Evolutionary conservation across 805 yeast species (phyloP), one percentile per base, ranked within the genome.

Genomic region (Yamadazyma kitorensis): DNA sequence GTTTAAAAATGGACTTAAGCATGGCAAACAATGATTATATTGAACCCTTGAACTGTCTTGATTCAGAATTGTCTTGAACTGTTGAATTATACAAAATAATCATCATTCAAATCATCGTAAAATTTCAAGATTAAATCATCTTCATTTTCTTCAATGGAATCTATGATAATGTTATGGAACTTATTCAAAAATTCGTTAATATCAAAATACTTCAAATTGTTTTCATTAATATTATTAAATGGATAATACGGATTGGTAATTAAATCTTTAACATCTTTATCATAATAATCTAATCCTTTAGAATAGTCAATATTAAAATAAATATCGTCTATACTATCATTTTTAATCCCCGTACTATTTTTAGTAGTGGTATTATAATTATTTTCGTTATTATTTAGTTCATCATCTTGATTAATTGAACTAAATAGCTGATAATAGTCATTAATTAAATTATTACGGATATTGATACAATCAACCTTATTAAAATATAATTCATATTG

Each of bases 61-160:
- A n/a, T n/a, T n/a, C n/a, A n/a, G n/a, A n/a, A n/a, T n/a, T n/a
- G n/a, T n/a, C n/a, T n/a, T n/a, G n/a, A n/a, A n/a, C n/a, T n/a
- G n/a, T n/a, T n/a, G 13, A 13, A 16, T 21, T 27, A 14, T 8
- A 18, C 17, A 18, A 29, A 39, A 11, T 30, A 32, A 16, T 15
- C 24, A 21, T 32, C 33, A 27, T 29, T 34, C 18, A 39, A 30
- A 30, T 39, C 43, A 29, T 39, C 36, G 17, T 39, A 29, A 17
- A 36, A 39, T 14, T 27, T 24, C 11, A 24, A n/a, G 10, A 13
- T 21, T 24, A 23, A 13, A 17, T 33, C 17, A 5, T 23, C 36
- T 8, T 27, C 35, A 8, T 11, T 24, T 4, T 25, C 34, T n/a
- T 17, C 35, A 18, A 18, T 10, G 26, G 14, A n/a, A 5, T 14